Base-by-base conservation (phyloP, 2,329 filamentous ascomycete species). In the Ceratocystis harringtonii region DNA sequence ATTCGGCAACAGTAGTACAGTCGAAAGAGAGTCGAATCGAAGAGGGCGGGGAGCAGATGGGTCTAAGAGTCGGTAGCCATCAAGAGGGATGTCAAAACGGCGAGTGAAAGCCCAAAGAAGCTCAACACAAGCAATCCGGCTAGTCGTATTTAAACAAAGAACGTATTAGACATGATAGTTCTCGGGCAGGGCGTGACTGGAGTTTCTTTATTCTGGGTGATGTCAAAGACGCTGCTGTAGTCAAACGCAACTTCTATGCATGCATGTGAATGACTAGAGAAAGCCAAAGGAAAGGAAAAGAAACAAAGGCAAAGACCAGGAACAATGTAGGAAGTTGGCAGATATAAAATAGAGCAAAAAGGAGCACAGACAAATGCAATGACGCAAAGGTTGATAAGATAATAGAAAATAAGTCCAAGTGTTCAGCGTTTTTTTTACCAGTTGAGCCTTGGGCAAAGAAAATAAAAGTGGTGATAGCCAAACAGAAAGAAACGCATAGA, bases 291-390 rank as follows among this genome's bases (percentile, higher is more conserved):
- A 30, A 30, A 30, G 7, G 28, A 32, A 25, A 32, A 25, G 52
- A 58, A 32, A 58, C 52, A 58, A 58, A 58, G 52, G 22, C 25
- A 17, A 17, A 17, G 8, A 12, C 52, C 36, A 41, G 8, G n/a
- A 30, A 17, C 52, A 58, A 58, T 58, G 19, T 19, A 17, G 32
- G 52, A 17, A 58, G 17, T 25, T 58, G 52, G 52, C 52, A 58
- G 52, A 58, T 58, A 58, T 58, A 58, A 58, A 58, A 58, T 58
- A 58, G 52, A 58, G 36, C 52, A 58, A 58, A 58, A 58, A 58
- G 25, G 28, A 58, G 28, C 52, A 58, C 52, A 19, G 52, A 58
- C 52, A 58, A 41, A 41, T 41, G 36, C 8, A 41, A 52, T 52
- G 52, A 30, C 52, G 28, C 52, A 58, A 58, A 58, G 19, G 19